A percentile compares a stretch with the other conserved stretches of the same genome.
phyloP scores from a whole-genome alignment of 192 early-diverging fungal genomes.

The Coemansia sp. region DNA sequence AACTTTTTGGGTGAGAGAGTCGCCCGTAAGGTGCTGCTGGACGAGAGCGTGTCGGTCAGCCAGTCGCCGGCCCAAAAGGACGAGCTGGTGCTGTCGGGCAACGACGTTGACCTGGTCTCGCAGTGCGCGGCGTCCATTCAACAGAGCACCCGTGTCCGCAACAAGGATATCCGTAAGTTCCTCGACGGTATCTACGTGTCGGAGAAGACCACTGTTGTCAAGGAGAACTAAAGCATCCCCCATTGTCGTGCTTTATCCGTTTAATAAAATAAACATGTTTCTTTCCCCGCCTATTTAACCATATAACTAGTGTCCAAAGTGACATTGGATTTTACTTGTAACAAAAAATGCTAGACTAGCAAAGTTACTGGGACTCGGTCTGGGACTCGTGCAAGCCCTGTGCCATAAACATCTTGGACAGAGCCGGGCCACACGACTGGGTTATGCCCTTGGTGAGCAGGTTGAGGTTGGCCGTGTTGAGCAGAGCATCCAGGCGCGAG shows the following conservation, averaged over 20 bases:
- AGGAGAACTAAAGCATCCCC: constrained; percentile 39
- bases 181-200: constrained; percentile 97
- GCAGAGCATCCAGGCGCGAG: constrained; percentile 82
- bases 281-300: too few species aligned
- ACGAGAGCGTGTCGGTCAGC: constrained; percentile 78
- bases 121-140: constrained; percentile 96
- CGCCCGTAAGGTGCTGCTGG: constrained; percentile 80
- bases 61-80: constrained; percentile 88
- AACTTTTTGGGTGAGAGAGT: constrained; percentile 99
- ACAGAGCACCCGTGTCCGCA: constrained; percentile 88
- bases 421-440: constrained; percentile 89
- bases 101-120: constrained; percentile 92
- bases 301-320: too few species aligned
- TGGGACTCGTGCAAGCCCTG: constrained; percentile 64
- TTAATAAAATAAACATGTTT: constrained; percentile 9
- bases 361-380: neutral
- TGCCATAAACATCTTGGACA: constrained; percentile 86
- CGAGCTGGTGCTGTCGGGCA: constrained; percentile 89
- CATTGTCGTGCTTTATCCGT: neutral
- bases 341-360: too few species aligned
- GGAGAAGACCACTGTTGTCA: constrained; percentile 70
- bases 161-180: constrained; percentile 99
- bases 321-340: too few species aligned
- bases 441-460: constrained; percentile 91
- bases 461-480: constrained; percentile 89